Evolutionary conservation across 2,329 filamentous ascomycete genomes (phyloP), one percentile per base, ranked within the genome.

Genomic region (Dothistroma pini): DNA sequence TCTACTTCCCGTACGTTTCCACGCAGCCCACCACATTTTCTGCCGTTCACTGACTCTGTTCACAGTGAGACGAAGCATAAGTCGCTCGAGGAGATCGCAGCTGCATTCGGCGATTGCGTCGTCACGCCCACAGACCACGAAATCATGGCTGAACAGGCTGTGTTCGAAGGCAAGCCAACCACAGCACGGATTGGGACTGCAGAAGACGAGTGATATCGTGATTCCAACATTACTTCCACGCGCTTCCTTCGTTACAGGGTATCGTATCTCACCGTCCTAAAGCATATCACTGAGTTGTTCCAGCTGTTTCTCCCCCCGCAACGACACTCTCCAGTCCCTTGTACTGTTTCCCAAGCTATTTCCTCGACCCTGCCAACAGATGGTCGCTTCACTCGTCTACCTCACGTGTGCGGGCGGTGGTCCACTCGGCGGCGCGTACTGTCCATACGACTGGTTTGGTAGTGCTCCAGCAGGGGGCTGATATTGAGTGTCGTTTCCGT

Each of bases 71-170:
- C 71, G 0, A 66, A 62, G 38, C 67, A 69, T 49, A 73, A 73
- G 60, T 70, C 70, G 0, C 56, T 73, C 1, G 71, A 73, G 35
- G 70, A 72, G 51, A 70, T 73, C 34, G 71, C 70, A 2, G 69
- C 71, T 4, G 69, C 70, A 1, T 74, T 74, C 51, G 71, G 71
- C 2, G 71, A 74, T 56, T 69, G 66, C 19, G 67, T 73, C 8
- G 69, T 73, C 4, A 68, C 66, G 5, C 58, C 72, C 41, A 68
- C 63, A 6, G 70, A 72, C 2, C 60, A 56, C 11, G 67, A 72
- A n/a, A 19, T 69, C 22, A 66, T 57, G 5, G 58, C 53, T 4
- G 70, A 71, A 32, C 58, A 64, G 25, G 59, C 44, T 14, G 60
- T 64, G 1, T 66, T 68, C 25, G 67, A 71, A 6, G 63, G 67